Base-by-base conservation (phyloP, 768 basidiomycete species). In the Panaeolus papilionaceus region DNA sequence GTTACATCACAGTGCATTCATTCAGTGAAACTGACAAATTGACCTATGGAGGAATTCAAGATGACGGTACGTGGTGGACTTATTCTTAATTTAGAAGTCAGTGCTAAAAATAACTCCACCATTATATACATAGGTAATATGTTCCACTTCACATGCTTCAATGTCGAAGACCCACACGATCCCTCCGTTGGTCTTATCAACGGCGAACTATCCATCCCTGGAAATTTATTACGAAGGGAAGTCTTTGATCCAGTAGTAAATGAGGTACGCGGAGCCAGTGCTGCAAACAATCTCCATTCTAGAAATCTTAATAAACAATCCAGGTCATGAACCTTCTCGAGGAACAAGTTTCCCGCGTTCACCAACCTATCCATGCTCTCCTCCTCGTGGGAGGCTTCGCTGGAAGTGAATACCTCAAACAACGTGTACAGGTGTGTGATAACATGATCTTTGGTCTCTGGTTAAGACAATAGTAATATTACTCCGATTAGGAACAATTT, bases 91-190 rank as follows among this genome's bases (percentile, higher is more conserved):
- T 65, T 62, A 38, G 44, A 58, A 12, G 3, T 28, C 40, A 23
- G 69, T 33, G 72, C 38, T 49, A 49, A 58, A 37, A 58, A 16
- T 33, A 58, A 23, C 28, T 58, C 38, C 18, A 58, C n/a, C 12
- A 47, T 47, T 20, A 62, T 71, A 69, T 71, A 69, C 68, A 16
- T 71, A 95, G 94, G 90, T 37, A 90, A 87, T 66, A 90, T 89
- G 82, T 95, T 95, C 80, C 89, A 93, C 75, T 96, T 95, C 77
- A 95, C 89, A 38, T 95, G 93, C 77, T 96, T 96, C 83, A 95
- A 95, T 70, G 88, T 90, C 16, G 89, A 93, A 71, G 93, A 94
- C 74, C 88, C 90, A 8, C 86, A 94, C 72, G 94, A 96, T 76
- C 85, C 91, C 0, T 82, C 85, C 28, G 92, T 95, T 26, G 94